Evolutionary conservation across 768 basidiomycete species (phyloP).

Genomic region (Kwoniella botswanensis): DNA sequence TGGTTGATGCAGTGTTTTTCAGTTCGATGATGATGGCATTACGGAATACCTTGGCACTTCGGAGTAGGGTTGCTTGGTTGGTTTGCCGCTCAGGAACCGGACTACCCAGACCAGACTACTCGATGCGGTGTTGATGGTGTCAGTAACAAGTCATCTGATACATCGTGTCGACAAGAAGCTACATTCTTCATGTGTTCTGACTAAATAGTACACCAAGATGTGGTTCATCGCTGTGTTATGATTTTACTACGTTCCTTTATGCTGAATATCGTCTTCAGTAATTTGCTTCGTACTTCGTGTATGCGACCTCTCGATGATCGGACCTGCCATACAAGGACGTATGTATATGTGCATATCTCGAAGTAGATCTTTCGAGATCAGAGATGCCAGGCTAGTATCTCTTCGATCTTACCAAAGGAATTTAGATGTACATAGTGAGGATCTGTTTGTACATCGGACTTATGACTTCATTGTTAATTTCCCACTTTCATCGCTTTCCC

Average conservation of each 20-base stretch:
- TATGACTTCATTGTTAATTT: not conserved
- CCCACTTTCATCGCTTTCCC: not conserved
- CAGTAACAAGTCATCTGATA: not conserved
- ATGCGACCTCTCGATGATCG: too few species aligned
- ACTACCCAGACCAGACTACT: not conserved
- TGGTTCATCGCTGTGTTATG: too few species aligned
- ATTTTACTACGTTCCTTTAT: too few species aligned
- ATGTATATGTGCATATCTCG: too few species aligned
- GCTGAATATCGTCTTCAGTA: too few species aligned
- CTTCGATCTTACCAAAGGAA: not conserved
- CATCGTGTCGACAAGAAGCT: too few species aligned
- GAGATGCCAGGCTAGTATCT: too few species aligned
- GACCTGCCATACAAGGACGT: too few species aligned
- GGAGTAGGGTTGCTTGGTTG: not conserved
- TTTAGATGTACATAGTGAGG: not conserved
- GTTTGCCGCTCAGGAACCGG: constrained; percentile 14
- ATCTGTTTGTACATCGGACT: not conserved
- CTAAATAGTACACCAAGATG: too few species aligned
- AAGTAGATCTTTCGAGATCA: too few species aligned
- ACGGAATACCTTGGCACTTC: constrained; percentile 7
- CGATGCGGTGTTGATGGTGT: not conserved
- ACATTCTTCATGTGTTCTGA: too few species aligned
- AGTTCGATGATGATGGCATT: not conserved
- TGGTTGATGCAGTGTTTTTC: not conserved
- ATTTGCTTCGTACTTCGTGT: too few species aligned